Evolutionary conservation across 441 rosid species (phyloP).

Genomic region (Pelargonium cotyledonis): DNA sequence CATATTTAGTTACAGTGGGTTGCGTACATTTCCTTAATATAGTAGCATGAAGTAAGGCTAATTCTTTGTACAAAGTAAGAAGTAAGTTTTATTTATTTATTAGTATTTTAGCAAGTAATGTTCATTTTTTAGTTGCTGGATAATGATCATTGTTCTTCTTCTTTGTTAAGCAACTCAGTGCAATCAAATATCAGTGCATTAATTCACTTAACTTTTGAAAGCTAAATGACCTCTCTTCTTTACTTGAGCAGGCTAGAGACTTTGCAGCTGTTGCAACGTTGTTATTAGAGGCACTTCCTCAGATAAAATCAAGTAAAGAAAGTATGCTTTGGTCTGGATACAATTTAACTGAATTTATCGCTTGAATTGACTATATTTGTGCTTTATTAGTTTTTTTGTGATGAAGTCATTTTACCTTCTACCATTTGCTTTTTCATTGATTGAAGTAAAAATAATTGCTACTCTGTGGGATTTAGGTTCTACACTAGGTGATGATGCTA

Average conservation of each 20-base stretch:
- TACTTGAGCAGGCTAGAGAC: slow-evolving; percentile 60
- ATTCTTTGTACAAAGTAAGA: too few species aligned
- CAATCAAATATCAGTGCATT: slow-evolving; percentile 1
- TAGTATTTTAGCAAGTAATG: background rate
- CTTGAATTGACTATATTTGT: background rate
- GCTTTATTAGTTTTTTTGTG: background rate
- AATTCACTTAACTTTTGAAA: slow-evolving; percentile 13
- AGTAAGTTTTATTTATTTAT: too few species aligned
- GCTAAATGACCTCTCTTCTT: slow-evolving; percentile 20
- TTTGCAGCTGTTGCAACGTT: slow-evolving; percentile 71
- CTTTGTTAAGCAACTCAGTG: background rate
- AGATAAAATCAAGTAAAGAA: slow-evolving; percentile 49
- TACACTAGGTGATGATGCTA: slow-evolving; percentile 56
- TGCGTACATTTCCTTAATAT: too few species aligned
- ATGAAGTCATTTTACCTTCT: background rate
- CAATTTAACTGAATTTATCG: slow-evolving; percentile 6
- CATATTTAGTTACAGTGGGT: too few species aligned
- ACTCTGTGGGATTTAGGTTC: slow-evolving; percentile 43
- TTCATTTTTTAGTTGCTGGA: slow-evolving; percentile 6
- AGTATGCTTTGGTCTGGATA: slow-evolving; percentile 40
- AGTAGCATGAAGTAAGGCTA: too few species aligned
- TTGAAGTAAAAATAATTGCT: slow-evolving; percentile 17
- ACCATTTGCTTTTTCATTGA: slow-evolving; percentile 15
- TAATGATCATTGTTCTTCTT: background rate
- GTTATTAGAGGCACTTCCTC: slow-evolving; percentile 76